Evolutionary conservation across 768 basidiomycete species (phyloP).

Genomic region (Favolaschia claudopus): DNA sequence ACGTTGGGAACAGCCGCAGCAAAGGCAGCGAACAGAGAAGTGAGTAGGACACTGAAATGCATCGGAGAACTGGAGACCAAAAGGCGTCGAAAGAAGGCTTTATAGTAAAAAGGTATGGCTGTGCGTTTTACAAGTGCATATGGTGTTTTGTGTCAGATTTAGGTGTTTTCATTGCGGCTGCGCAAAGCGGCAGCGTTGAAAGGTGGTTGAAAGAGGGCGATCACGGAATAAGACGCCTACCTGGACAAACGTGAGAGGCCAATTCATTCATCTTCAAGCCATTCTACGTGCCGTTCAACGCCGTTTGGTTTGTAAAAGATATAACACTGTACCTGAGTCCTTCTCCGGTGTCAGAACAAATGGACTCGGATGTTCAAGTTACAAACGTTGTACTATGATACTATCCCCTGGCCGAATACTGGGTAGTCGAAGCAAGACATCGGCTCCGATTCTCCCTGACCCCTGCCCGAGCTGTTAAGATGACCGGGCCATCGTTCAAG

Average conservation of each 20-base stretch:
- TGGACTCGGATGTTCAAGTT: background rate
- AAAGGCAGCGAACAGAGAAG: constrained; percentile 9
- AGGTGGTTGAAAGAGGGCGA: background rate
- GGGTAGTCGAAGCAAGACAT: too few relatives aligned
- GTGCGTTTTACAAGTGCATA: too few relatives aligned
- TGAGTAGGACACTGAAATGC: constrained; percentile 16
- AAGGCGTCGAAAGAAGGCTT: background rate
- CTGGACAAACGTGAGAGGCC: constrained; percentile 13
- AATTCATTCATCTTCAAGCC: too few relatives aligned
- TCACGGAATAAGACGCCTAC: constrained; percentile 19
- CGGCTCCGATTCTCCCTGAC: too few relatives aligned
- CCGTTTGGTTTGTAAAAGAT: background rate
- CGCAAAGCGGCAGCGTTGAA: background rate
- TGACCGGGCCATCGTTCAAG: too few relatives aligned
- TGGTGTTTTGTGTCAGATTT: background rate
- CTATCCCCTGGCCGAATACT: too few relatives aligned
- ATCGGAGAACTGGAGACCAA: constrained; percentile 6
- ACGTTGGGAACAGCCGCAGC: constrained; percentile 8
- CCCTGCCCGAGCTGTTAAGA: too few relatives aligned
- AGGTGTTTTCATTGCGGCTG: background rate
- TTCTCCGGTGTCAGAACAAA: constrained; percentile 6
- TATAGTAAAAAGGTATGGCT: background rate
- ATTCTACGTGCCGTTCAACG: background rate
- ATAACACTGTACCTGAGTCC: constrained; percentile 16
- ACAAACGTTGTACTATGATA: too few relatives aligned